These are phyloP conservation scores for Pyrenophora graminea DNA, from an alignment of 2,329 filamentous ascomycete species.

Conservation along the genomic window DNA sequence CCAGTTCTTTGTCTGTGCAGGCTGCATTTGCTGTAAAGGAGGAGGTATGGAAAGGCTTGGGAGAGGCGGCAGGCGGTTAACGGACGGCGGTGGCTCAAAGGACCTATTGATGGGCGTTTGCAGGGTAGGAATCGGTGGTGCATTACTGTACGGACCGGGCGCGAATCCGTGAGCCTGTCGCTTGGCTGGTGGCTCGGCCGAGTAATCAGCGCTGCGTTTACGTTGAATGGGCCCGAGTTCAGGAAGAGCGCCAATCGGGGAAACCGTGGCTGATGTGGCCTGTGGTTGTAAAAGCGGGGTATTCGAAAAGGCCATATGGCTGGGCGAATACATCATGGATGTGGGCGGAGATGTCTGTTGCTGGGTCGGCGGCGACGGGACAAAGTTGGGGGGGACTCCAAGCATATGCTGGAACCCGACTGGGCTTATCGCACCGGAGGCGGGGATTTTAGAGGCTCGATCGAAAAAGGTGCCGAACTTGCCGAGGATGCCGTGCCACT, in stretches of 20 bases:
- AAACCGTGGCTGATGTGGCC: slow-evolving; percentile 49
- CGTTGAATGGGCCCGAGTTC: slow-evolving; percentile 50
- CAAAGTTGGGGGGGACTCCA: slow-evolving; percentile 50
- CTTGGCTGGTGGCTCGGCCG: slow-evolving; percentile 62
- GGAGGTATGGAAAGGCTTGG: slow-evolving; percentile 73
- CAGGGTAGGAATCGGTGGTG: slow-evolving; percentile 40
- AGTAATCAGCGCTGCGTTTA: slow-evolving; percentile 64
- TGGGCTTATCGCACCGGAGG: slow-evolving; percentile 47
- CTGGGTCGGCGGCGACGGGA: slow-evolving; percentile 56
- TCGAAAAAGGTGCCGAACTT: slow-evolving; percentile 85
- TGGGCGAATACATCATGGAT: slow-evolving; percentile 48
- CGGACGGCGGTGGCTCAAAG: slow-evolving; percentile 42
- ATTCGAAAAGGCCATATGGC: slow-evolving; percentile 48
- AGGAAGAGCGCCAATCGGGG: slow-evolving; percentile 50
- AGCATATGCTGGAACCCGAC: slow-evolving; percentile 37
- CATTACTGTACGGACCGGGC: slow-evolving; percentile 43
- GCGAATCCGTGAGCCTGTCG: slow-evolving; percentile 48
- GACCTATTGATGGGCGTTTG: slow-evolving; percentile 41
- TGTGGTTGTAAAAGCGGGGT: slow-evolving; percentile 47
- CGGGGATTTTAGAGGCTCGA: slow-evolving; percentile 60
- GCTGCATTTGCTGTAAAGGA: slow-evolving; percentile 43
- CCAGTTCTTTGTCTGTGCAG: slow-evolving; percentile 46
- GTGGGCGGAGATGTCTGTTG: slow-evolving; percentile 58
- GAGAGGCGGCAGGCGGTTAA: slow-evolving; percentile 64
- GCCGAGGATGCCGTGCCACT: slow-evolving; percentile 82